phyloP scores from a whole-genome alignment of 345 rosid species.

The Hibiscus trionum region DNA sequence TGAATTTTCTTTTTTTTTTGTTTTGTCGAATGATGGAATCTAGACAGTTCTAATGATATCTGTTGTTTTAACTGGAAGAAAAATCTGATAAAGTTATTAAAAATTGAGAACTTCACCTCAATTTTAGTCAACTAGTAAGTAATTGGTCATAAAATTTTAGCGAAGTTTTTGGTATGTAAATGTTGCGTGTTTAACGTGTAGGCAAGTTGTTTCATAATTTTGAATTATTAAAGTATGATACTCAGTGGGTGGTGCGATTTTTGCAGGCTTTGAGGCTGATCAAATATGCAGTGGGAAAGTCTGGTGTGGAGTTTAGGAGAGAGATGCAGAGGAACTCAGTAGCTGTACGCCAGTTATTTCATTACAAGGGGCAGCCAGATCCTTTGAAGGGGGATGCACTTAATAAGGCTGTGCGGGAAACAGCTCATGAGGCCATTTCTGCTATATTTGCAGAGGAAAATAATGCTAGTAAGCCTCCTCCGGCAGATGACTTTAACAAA shows the following conservation, averaged over 20 bases:
- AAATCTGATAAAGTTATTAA: neutral
- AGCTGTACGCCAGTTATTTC: conserved; percentile 71
- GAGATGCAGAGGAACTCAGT: conserved; percentile 93
- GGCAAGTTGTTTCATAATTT: neutral
- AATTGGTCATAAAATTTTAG: neutral
- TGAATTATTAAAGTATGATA: neutral
- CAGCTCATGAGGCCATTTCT: conserved; percentile 75
- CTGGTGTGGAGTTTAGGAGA: conserved; percentile 83
- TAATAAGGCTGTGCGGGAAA: conserved; percentile 88
- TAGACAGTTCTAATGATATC: neutral
- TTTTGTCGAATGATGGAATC: neutral
- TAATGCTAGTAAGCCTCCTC: conserved; percentile 37
- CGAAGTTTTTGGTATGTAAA: neutral
- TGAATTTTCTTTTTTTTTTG: neutral
- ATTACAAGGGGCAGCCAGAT: conserved; percentile 82
- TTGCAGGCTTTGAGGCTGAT: conserved; percentile 57
- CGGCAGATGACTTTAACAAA: conserved; percentile 51
- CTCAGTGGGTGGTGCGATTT: neutral
- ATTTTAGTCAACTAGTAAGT: neutral
- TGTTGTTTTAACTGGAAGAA: conserved; percentile 3
- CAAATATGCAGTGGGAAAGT: conserved; percentile 79
- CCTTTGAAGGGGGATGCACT: conserved; percentile 90
- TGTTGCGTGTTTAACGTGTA: neutral
- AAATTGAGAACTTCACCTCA: neutral
- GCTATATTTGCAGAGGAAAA: conserved; percentile 81